Conservation (phyloP, 176 grass and related monocot species). For the Cocos nucifera region DNA sequence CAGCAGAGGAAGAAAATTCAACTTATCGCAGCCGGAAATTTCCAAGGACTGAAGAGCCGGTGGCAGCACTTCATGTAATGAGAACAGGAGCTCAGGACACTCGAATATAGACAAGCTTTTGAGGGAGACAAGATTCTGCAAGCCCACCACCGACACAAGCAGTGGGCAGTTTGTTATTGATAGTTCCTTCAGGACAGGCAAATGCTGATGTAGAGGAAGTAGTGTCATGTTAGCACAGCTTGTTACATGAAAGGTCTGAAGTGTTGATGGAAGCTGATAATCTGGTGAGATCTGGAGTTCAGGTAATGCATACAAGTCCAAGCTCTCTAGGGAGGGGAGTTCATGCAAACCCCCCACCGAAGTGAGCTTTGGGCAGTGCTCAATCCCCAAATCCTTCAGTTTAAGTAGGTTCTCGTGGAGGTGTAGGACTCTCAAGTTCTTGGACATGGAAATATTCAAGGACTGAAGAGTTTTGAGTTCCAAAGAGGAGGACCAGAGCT, state of each 20-base stretch:
- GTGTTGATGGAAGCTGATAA: neutral
- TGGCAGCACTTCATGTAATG: neutral
- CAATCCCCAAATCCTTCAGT: too few relatives aligned
- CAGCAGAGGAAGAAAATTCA: neutral
- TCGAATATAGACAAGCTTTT: neutral
- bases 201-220: neutral
- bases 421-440: neutral
- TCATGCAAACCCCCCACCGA: too few relatives aligned
- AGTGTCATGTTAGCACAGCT: neutral
- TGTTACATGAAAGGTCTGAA: neutral
- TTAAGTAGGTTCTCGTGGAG: neutral
- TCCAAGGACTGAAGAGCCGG: neutral
- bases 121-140: neutral
- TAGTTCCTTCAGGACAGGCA: neutral
- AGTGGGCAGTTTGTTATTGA: neutral
- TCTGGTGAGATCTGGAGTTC: conserved; percentile 4
- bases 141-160: neutral
- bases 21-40: neutral
- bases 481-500: neutral
- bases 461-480: neutral
- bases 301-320: neutral
- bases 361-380: too few relatives aligned
- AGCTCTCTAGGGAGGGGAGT: neutral
- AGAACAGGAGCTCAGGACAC: neutral
- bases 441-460: neutral